Conservation (phyloP, 1,139 yeast genomes). For the Yamadazyma diospyri region DNA sequence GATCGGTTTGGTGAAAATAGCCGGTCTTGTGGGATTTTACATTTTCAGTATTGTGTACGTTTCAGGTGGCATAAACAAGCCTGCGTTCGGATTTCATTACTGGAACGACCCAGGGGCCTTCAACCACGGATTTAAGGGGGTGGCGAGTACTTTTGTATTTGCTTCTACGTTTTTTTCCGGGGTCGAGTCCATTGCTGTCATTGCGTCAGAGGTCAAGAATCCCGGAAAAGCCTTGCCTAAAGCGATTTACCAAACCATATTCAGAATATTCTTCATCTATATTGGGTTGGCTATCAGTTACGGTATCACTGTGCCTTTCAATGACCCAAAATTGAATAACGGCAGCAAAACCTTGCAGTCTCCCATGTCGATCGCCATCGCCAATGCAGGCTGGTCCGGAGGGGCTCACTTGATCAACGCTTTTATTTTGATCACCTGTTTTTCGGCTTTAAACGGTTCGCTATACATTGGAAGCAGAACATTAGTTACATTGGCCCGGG, state of each 20-base stretch:
- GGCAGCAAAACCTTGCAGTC: conserved; percentile 30
- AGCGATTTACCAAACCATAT: conserved; percentile 56
- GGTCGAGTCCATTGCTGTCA: conserved; percentile 54
- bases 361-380: conserved; percentile 43
- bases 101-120: conserved; percentile 53
- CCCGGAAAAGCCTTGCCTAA: conserved; percentile 54
- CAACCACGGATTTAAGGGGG: conserved; percentile 59
- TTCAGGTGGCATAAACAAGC: conserved; percentile 60
- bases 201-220: conserved; percentile 55
- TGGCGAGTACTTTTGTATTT: conserved; percentile 67
- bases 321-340: conserved; percentile 34
- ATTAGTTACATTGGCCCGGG: conserved; percentile 47
- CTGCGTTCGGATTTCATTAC: conserved; percentile 51
- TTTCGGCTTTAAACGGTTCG: conserved; percentile 53
- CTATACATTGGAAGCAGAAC: conserved; percentile 52
- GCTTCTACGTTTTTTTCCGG: conserved; percentile 62
- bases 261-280: conserved; percentile 51
- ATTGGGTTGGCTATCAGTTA: conserved; percentile 52
- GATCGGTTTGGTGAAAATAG: conserved; percentile 55
- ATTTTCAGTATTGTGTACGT: conserved; percentile 57
- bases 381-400: conserved; percentile 47
- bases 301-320: conserved; percentile 54
- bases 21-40: conserved; percentile 56
- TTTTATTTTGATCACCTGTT: conserved; percentile 48
- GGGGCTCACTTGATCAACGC: conserved; percentile 51